Base-by-base conservation (phyloP, 495 filamentous ascomycete genomes). In the Pyronema omphalodes region DNA sequence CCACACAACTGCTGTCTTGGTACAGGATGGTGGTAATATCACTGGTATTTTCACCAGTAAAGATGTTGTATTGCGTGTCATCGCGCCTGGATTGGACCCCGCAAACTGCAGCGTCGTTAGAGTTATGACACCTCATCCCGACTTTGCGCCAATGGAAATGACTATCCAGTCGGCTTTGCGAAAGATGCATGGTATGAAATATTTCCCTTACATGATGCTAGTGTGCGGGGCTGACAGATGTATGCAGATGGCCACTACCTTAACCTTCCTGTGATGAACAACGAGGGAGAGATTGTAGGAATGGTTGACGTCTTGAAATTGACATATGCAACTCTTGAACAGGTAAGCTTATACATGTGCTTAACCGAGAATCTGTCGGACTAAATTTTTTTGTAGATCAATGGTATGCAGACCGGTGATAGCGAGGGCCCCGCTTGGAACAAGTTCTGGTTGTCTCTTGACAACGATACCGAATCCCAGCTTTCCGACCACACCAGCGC, bases 41-140 rank as follows among this genome's bases (percentile, higher is more conserved):
- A 98, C 91, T 41, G 91, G 91, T 71, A 98, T 98, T 63, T 98
- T 98, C 69, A 98, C 91, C 48, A 96, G 91, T 73, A 98, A 98
- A 71, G 91, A 98, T 71, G 88, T 98, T 44, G 91, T 98, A 52
- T 77, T 98, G 51, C 87, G 91, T 68, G 91, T 98, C 52, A 98
- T 98, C 71, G 91, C 91, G 37, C 89, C 91, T 23, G 93, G 91
- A 8, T 75, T 98, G 53, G 91, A 98, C 67, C 91, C 91, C 47
- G 78, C 79, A 9, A 96, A 82, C 56, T 96, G 93, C 73, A 95
- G 89, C 63, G 91, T 98, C 49, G 88, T 96, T 44, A 80, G 91
- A 54, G 91, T 98, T 52, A 98, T 98, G 91, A 98, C 91, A 14
- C 91, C 91, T 53, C 91, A 98, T 67, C 91, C 91, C 7, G 91